Base-by-base conservation (phyloP, 1,284 basidiomycete genomes). In the Xerocomus amazonicus region DNA sequence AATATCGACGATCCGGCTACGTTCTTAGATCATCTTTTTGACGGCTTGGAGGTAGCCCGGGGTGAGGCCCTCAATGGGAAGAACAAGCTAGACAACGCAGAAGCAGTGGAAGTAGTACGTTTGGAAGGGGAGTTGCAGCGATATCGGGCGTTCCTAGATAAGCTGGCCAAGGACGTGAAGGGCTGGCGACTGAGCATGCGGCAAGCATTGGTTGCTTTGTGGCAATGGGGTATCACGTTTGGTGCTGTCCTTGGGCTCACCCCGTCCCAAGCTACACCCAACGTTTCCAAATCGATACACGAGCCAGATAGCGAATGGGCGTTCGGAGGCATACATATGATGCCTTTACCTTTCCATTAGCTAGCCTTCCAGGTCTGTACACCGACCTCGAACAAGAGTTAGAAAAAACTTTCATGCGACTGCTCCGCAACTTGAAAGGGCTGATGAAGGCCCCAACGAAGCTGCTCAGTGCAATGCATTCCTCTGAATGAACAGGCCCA, bases 261-360 rank as follows among this genome's bases (percentile, higher is more conserved):
- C 19, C 62, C 70, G 6, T 75, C 76, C 12, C 69, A 75, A 50
- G 65, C 66, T 17, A 36, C 50, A 2, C 14, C 59, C 1, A 62
- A 65, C 27, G 13, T 19, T 1, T 9, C 58, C 28, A 46, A 27
- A 16, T 27, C 43, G 4, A 23, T 4, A 2, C 13, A 60, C n/a
- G 61, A 65, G 4, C 33, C 46, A 34, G 58, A 66, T 1, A 17
- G 26, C 14, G 65, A 69, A 14, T n/a, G 50, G 54, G 9, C 66
- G 65, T 28, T 69, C 66, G 16, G 87, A 90, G 63, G 85, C 88
- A 1, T 89, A 87, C 59, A 81, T n/a, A n/a, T n/a, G n/a, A 86
- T 49, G 86, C 87, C 3, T 90, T 89, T 63, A 62, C 83, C 19
- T 59, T 66, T 3, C 73, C 87, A n/a, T 73, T 88, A 38, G 72